Conservation (phyloP, 192 early-diverging fungal genomes). For the Neocallimastix lanati region DNA sequence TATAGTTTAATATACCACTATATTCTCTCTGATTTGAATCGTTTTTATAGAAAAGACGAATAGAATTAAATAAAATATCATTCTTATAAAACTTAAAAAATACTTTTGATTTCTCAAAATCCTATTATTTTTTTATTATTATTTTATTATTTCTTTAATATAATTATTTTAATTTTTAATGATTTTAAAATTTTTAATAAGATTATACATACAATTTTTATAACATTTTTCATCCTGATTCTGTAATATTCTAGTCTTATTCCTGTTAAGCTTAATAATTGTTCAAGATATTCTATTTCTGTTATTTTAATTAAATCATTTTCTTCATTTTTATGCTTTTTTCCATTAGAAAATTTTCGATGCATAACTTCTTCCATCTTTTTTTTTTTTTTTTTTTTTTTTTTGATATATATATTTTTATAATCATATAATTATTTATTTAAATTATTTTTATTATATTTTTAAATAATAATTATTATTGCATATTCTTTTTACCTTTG, state of each 20-base stretch:
- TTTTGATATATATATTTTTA: too few relatives aligned
- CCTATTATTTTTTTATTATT: background rate
- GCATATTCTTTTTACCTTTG: too few relatives aligned
- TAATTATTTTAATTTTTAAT: too few relatives aligned
- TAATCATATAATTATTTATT: too few relatives aligned
- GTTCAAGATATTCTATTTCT: background rate
- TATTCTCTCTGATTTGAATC: background rate
- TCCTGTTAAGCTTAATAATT: background rate
- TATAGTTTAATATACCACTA: background rate
- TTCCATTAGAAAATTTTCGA: background rate
- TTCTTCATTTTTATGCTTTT: background rate
- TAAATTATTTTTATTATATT: too few relatives aligned
- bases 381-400: too few relatives aligned
- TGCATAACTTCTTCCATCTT: background rate
- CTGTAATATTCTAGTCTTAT: background rate
- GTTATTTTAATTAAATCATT: background rate
- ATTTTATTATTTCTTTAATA: too few relatives aligned
- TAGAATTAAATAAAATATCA: background rate
- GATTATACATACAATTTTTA: background rate
- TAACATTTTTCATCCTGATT: background rate
- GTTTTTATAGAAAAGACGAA: background rate
- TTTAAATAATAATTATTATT: too few relatives aligned
- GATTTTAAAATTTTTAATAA: too few relatives aligned
- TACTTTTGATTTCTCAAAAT: background rate
- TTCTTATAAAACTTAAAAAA: background rate